phyloP scores from a whole-genome alignment of 73 alveolate genomes.

The Symbiodinium natans region DNA sequence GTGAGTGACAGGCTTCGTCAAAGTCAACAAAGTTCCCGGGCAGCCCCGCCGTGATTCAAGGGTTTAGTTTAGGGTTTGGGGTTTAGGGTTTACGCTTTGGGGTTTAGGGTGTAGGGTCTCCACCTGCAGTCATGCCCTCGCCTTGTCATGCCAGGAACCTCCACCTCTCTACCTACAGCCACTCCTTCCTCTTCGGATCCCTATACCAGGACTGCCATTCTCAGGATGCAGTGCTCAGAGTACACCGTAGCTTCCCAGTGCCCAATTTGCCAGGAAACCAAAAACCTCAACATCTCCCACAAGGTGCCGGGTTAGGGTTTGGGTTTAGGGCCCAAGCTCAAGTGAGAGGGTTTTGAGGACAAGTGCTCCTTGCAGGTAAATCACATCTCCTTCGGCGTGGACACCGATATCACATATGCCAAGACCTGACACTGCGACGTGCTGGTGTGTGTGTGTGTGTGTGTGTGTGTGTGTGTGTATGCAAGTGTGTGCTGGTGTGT shows the following conservation, averaged over 20 bases:
- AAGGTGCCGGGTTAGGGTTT: neutral
- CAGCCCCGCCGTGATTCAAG: neutral
- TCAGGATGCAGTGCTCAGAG: no score
- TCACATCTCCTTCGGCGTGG: constrained; percentile 75
- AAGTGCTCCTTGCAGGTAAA: constrained; percentile 22
- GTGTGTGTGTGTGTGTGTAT: no score
- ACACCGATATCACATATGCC: constrained; percentile 67
- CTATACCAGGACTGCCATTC: constrained; percentile 75
- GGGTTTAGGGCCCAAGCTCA: no score
- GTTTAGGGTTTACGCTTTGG: no score
- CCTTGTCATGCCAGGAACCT: constrained; percentile 86
- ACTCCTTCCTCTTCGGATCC: constrained; percentile 84
- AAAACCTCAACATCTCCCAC: constrained; percentile 84
- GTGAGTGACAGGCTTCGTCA: constrained; percentile 57
- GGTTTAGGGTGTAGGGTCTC: no score
- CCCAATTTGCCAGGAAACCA: constrained; percentile 74
- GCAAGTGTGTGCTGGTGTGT: no score
- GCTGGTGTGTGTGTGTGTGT: no score
- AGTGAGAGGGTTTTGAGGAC: no score
- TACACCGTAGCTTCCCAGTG: no score
- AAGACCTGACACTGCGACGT: neutral
- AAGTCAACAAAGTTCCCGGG: constrained; percentile 92
- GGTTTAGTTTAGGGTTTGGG: no score
- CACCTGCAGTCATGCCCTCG: no score
- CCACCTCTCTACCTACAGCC: constrained; percentile 87